Percentiles rank a stretch among this genome's conserved stretches.
These are phyloP conservation scores for Lactarius hatsudake DNA, from an alignment of 768 basidiomycete genomes.

Conservation along the genomic window DNA sequence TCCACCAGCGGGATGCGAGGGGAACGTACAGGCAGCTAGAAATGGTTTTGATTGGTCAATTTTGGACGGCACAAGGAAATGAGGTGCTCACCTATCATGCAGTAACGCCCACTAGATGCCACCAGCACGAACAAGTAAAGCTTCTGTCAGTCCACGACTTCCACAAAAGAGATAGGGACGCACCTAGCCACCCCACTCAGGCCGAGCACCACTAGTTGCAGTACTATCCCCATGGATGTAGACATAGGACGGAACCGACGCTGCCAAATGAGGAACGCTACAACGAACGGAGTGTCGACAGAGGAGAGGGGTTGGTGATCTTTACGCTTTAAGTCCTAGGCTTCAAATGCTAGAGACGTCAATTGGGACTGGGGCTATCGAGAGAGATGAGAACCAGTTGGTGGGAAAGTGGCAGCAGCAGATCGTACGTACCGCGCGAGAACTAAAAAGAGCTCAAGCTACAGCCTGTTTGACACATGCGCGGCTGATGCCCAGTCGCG, in stretches of 20 bases:
- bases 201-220: background rate
- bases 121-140: background rate
- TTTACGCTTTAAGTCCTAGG: background rate
- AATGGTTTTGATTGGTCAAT: background rate
- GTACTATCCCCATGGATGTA: background rate
- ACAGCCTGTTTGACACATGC: no score
- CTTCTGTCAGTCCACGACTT: background rate
- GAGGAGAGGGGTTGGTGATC: background rate
- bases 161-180: background rate
- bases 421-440: background rate
- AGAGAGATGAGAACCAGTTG: background rate
- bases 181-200: background rate
- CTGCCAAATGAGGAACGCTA: background rate
- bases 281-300: background rate
- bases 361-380: background rate
- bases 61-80: background rate
- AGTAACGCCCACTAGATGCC: constrained; percentile 19
- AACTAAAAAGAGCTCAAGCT: background rate
- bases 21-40: constrained; percentile 16
- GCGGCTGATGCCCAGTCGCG: no score
- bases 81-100: background rate
- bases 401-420: background rate
- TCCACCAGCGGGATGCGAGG: background rate
- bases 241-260: background rate
- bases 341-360: background rate